Percentiles rank a stretch among this genome's conserved stretches.
Evolutionary conservation across 2,329 filamentous ascomycete species (phyloP).

Genomic region (Botrytis byssoidea): DNA sequence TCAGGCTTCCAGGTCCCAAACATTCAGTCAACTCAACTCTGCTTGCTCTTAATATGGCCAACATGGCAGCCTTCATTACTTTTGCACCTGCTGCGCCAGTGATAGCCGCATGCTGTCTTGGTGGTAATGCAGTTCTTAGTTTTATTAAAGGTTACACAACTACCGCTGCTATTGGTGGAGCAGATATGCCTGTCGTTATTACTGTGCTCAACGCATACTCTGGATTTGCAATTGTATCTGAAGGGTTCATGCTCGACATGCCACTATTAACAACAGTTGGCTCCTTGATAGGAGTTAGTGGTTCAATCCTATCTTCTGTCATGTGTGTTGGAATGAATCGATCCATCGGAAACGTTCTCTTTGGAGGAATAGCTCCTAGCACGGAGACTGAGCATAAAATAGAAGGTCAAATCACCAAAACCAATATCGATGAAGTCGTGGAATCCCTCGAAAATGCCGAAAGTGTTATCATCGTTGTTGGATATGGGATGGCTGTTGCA

Average conservation of each 20-base stretch:
- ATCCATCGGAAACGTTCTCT: slow-evolving; percentile 83
- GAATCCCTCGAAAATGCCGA: slow-evolving; percentile 74
- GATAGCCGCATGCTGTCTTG: slow-evolving; percentile 75
- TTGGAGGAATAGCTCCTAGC: slow-evolving; percentile 73
- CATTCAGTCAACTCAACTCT: slow-evolving; percentile 74
- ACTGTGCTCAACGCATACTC: slow-evolving; percentile 90
- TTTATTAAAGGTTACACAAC: slow-evolving; percentile 88
- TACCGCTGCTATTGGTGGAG: slow-evolving; percentile 85
- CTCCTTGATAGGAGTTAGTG: slow-evolving; percentile 82
- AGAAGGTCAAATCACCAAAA: slow-evolving; percentile 76
- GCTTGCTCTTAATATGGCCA: slow-evolving; percentile 73
- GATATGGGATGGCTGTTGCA: slow-evolving; percentile 92
- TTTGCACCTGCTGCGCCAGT: slow-evolving; percentile 77
- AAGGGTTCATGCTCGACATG: slow-evolving; percentile 90
- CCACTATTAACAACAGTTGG: slow-evolving; percentile 81
- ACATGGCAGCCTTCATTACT: slow-evolving; percentile 79
- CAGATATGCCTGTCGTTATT: slow-evolving; percentile 90
- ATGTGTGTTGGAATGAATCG: slow-evolving; percentile 91
- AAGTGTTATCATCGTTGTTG: slow-evolving; percentile 79
- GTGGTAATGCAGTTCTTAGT: slow-evolving; percentile 72
- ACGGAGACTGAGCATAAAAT: slow-evolving; percentile 67
- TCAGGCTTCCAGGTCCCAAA: slow-evolving; percentile 65
- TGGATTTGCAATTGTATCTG: slow-evolving; percentile 84
- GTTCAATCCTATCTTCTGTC: slow-evolving; percentile 85
- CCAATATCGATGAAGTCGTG: slow-evolving; percentile 75